phyloP scores from a whole-genome alignment of 352 stramenopile genomes.

The Thraustotheca clavata region DNA sequence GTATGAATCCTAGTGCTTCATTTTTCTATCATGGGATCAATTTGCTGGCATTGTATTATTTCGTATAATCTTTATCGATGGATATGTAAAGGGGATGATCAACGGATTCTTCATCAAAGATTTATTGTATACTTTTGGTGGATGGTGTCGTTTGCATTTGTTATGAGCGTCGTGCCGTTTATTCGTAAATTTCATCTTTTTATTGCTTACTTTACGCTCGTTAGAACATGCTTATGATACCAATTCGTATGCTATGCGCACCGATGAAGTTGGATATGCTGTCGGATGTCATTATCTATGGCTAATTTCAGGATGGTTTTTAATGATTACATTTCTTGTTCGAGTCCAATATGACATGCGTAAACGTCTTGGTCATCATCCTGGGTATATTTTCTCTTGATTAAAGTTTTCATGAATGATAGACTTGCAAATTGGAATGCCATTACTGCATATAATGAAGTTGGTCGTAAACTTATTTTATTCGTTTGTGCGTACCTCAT shows the following conservation, averaged over 20 bases:
- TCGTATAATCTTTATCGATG: slow-evolving; percentile 73
- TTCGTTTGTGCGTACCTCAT: slow-evolving; percentile 75
- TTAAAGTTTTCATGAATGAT: neutral
- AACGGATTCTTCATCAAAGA: slow-evolving; percentile 71
- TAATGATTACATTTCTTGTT: slow-evolving; percentile 53
- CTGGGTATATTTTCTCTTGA: slow-evolving; percentile 22
- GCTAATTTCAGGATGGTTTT: slow-evolving; percentile 46
- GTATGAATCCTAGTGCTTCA: slow-evolving; percentile 45
- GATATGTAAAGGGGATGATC: slow-evolving; percentile 74
- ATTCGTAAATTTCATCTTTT: slow-evolving; percentile 25
- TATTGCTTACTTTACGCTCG: neutral
- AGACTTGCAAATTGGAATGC: slow-evolving; percentile 54
- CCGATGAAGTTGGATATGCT: neutral
- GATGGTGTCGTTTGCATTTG: slow-evolving; percentile 49
- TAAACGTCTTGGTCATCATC: slow-evolving; percentile 43
- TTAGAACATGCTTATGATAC: neutral
- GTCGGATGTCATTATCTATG: slow-evolving; percentile 47
- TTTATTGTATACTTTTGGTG: slow-evolving; percentile 73
- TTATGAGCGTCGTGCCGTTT: slow-evolving; percentile 43
- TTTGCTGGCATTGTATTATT: slow-evolving; percentile 82
- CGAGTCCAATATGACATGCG: slow-evolving; percentile 76
- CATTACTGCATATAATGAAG: slow-evolving; percentile 62
- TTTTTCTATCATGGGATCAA: slow-evolving; percentile 61
- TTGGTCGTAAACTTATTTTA: slow-evolving; percentile 75
- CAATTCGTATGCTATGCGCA: neutral